These are phyloP conservation scores for Toxicodendron radicans DNA, from an alignment of 345 rosid species.

Conservation along the genomic window DNA sequence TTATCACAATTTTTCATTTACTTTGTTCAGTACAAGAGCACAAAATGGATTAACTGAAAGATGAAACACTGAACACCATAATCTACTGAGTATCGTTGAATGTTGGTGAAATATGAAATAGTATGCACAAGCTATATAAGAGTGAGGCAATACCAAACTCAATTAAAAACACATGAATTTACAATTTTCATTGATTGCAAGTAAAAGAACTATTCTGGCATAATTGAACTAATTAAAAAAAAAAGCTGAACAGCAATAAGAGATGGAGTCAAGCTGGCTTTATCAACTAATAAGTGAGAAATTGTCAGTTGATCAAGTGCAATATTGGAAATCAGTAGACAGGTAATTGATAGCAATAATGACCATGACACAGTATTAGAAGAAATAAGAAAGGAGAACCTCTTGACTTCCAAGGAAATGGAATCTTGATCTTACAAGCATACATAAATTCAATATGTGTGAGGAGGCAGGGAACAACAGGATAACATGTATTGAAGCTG, in stretches of 20 bases:
- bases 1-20: background rate
- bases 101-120: background rate
- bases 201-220: constrained; percentile 1
- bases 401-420: background rate
- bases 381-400: background rate
- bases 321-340: background rate
- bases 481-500: constrained; percentile 3
- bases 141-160: background rate
- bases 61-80: background rate
- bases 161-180: background rate
- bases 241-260: background rate
- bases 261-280: background rate
- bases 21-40: background rate
- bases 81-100: constrained; percentile 7
- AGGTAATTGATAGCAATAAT: background rate
- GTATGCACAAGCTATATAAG: background rate
- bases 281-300: background rate
- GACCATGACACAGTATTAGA: background rate
- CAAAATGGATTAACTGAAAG: background rate
- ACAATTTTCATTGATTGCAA: background rate
- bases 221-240: constrained; percentile 5
- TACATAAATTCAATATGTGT: background rate
- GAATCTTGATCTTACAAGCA: background rate
- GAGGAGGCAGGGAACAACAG: background rate
- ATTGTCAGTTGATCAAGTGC: background rate